These are phyloP conservation scores for Elongisporangium undulatum DNA, from an alignment of 352 stramenopile genomes.

Conservation along the genomic window DNA sequence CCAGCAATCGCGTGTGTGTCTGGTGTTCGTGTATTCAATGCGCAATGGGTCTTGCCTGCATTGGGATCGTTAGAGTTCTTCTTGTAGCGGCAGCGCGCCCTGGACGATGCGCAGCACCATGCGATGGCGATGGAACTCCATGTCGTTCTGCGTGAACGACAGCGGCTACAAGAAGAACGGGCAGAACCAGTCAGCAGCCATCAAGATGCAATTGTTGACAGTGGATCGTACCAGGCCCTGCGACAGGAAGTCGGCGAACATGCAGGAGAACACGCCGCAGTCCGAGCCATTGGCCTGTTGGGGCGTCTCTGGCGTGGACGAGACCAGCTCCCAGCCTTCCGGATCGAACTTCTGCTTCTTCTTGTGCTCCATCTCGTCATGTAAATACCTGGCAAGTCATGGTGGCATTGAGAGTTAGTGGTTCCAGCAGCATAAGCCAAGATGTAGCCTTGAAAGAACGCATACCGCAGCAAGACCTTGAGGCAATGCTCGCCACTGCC, in stretches of 20 bases:
- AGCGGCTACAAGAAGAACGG: conserved; percentile 38
- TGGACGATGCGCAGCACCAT: conserved; percentile 75
- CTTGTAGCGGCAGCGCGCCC: conserved; percentile 56
- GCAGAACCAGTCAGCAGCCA: background rate
- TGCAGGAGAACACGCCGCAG: conserved; percentile 84
- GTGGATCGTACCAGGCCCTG: conserved; percentile 41
- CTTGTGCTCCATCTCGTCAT: conserved; percentile 85
- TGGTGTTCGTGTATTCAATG: background rate
- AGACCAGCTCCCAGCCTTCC: conserved; percentile 62
- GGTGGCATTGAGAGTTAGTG: background rate
- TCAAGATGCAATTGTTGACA: background rate
- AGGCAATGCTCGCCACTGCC: conserved; percentile 65
- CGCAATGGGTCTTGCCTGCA: background rate
- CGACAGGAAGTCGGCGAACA: conserved; percentile 80
- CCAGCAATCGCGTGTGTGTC: too few relatives aligned
- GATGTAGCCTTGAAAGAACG: background rate
- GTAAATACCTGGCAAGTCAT: conserved; percentile 49
- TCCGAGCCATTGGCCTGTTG: conserved; percentile 82
- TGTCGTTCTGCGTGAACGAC: conserved; percentile 74
- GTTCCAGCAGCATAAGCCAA: background rate
- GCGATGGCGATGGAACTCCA: conserved; percentile 78
- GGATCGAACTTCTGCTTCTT: conserved; percentile 64
- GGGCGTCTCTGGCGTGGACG: conserved; percentile 51
- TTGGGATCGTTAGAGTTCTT: conserved; percentile 40
- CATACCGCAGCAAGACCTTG: conserved; percentile 57